phyloP scores from a whole-genome alignment of 768 basidiomycete genomes.

The Suillus sp. region DNA sequence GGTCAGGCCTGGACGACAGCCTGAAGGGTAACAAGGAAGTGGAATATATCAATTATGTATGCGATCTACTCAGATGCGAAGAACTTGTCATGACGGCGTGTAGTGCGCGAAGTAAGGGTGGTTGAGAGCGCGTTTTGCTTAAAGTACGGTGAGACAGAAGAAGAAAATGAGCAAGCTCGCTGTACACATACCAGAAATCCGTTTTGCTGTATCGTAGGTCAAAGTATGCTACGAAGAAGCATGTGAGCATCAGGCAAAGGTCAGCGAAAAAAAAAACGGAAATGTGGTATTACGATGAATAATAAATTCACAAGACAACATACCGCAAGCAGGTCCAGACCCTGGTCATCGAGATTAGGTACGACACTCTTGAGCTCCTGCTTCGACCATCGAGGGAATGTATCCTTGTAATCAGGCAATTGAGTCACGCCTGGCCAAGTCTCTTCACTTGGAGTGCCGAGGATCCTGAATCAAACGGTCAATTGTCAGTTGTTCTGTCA shows the following conservation, averaged over 20 bases:
- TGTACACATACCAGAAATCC: slow-evolving; percentile 77
- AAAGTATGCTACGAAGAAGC: slow-evolving; percentile 54
- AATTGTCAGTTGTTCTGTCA: slow-evolving; percentile 6
- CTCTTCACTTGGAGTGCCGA: slow-evolving; percentile 93
- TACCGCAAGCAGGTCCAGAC: slow-evolving; percentile 81
- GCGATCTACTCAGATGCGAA: slow-evolving; percentile 5
- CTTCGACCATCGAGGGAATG: slow-evolving; percentile 93
- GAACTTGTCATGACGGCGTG: slow-evolving; percentile 27
- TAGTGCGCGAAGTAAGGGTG: slow-evolving; percentile 59
- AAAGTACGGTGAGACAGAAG: slow-evolving; percentile 10
- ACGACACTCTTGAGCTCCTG: slow-evolving; percentile 72
- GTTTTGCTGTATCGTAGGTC: slow-evolving; percentile 86
- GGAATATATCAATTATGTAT: slow-evolving; percentile 9
- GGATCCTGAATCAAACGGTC: slow-evolving; percentile 55
- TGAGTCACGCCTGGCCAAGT: slow-evolving; percentile 88
- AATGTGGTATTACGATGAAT: not conserved
- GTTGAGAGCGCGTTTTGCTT: slow-evolving; percentile 59
- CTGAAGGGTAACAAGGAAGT: slow-evolving; percentile 7
- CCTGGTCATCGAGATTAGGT: slow-evolving; percentile 70
- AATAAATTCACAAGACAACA: slow-evolving; percentile 15
- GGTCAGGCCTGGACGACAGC: slow-evolving; percentile 5
- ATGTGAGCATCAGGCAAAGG: not conserved
- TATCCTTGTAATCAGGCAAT: slow-evolving; percentile 93
- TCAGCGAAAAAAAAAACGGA: not conserved
- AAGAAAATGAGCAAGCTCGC: not conserved